phyloP scores from a whole-genome alignment of 176 grass and related monocot species.

The Tuctoria greenei region DNA sequence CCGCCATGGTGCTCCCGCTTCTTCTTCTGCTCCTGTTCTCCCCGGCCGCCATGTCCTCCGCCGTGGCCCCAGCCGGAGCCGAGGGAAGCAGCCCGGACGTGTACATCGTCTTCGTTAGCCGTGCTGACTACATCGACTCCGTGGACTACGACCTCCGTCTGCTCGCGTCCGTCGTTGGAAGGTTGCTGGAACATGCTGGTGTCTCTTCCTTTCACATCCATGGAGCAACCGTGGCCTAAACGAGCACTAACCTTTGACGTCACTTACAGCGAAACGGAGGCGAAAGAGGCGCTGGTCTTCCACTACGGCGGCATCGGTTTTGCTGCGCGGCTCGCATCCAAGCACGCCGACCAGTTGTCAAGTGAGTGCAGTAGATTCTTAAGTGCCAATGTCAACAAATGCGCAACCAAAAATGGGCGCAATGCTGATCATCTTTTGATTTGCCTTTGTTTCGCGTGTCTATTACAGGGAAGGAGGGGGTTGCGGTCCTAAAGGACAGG shows the following conservation, averaged over 20 bases:
- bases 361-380: slow-evolving; percentile 16
- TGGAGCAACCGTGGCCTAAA: neutral
- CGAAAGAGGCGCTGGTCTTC: slow-evolving; percentile 36
- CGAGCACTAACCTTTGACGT: neutral
- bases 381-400: no score
- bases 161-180: slow-evolving; percentile 42
- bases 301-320: slow-evolving; percentile 51
- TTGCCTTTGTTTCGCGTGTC: neutral
- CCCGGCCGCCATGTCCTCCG: neutral
- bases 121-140: slow-evolving; percentile 42
- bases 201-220: neutral
- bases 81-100: neutral
- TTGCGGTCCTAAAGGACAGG: slow-evolving; percentile 41
- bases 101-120: slow-evolving; percentile 48
- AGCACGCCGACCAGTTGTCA: slow-evolving; percentile 24
- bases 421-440: neutral
- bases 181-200: neutral
- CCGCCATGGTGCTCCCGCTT: neutral
- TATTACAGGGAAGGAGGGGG: slow-evolving; percentile 37
- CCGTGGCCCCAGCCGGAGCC: slow-evolving; percentile 9
- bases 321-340: slow-evolving; percentile 26
- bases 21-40: slow-evolving; percentile 6
- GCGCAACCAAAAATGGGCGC: neutral
- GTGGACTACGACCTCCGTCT: slow-evolving; percentile 33
- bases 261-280: slow-evolving; percentile 26